Evolutionary conservation across 805 yeast genomes (phyloP).

Genomic region (Ascoidea tarda): DNA sequence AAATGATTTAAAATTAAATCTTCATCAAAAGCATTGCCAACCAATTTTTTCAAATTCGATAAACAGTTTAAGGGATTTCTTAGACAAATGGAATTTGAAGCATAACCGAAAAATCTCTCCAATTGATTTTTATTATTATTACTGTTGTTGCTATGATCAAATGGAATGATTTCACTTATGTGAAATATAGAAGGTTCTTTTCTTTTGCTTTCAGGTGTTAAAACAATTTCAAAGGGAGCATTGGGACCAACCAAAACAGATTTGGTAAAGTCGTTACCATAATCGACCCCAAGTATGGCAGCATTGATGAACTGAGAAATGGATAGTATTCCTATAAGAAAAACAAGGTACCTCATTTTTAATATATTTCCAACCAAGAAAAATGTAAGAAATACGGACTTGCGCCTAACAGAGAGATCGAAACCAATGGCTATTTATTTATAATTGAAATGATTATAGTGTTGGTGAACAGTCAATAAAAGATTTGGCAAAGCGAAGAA

Average conservation of each 20-base stretch:
- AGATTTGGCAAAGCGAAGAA: neutral
- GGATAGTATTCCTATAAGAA: too few relatives aligned
- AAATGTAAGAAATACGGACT: too few relatives aligned
- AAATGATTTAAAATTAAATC: slow-evolving; percentile 31
- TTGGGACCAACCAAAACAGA: slow-evolving; percentile 87
- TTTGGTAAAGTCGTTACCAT: slow-evolving; percentile 78
- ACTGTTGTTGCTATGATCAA: too few relatives aligned
- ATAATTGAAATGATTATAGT: too few relatives aligned
- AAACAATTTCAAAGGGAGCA: slow-evolving; percentile 71
- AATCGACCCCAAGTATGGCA: slow-evolving; percentile 80
- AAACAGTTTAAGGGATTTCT: slow-evolving; percentile 63
- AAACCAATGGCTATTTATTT: too few relatives aligned
- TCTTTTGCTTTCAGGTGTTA: slow-evolving; percentile 84
- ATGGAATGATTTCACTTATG: slow-evolving; percentile 25
- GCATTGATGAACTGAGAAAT: slow-evolving; percentile 14
- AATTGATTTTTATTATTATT: slow-evolving; percentile 24
- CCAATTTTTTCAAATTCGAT: slow-evolving; percentile 49
- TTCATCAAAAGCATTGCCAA: slow-evolving; percentile 49
- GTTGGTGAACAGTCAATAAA: too few relatives aligned
- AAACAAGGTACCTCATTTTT: too few relatives aligned
- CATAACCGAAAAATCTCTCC: slow-evolving; percentile 68
- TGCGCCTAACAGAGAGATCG: too few relatives aligned
- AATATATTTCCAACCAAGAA: too few relatives aligned
- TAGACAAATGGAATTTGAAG: slow-evolving; percentile 54
- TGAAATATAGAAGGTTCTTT: slow-evolving; percentile 77